Conservation (phyloP, 2,329 filamentous ascomycete species). For the Monosporascus sp. region DNA sequence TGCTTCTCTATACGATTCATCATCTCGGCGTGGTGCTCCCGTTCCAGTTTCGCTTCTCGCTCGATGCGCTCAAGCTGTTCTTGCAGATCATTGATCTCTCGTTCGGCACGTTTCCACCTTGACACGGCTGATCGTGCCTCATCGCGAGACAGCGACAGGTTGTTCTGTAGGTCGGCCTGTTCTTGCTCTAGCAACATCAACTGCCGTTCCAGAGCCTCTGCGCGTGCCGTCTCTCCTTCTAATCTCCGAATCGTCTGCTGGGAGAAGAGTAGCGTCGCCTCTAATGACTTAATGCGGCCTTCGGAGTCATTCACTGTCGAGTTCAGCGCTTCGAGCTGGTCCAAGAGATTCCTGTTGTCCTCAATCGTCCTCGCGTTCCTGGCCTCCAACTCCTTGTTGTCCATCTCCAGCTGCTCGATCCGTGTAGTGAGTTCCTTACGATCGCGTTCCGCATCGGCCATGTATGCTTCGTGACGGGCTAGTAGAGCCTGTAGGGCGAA, state of each 20-base stretch:
- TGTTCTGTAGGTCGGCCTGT: constrained; percentile 66
- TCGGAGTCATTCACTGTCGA: constrained; percentile 75
- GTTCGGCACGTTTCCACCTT: constrained; percentile 81
- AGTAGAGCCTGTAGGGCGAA: constrained; percentile 79
- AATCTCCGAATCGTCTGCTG: constrained; percentile 73
- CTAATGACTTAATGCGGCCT: constrained; percentile 69
- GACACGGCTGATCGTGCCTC: constrained; percentile 75
- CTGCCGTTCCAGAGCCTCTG: constrained; percentile 75
- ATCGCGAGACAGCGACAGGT: constrained; percentile 61
- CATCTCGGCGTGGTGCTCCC: constrained; percentile 74
- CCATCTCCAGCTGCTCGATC: constrained; percentile 70
- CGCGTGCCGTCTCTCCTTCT: constrained; percentile 66
- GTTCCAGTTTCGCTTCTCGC: constrained; percentile 72
- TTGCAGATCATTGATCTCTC: constrained; percentile 70
- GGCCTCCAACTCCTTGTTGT: constrained; percentile 68
- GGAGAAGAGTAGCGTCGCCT: constrained; percentile 69
- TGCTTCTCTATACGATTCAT: constrained; percentile 79
- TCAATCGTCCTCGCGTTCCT: constrained; percentile 73
- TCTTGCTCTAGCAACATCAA: constrained; percentile 75
- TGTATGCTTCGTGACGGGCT: constrained; percentile 87
- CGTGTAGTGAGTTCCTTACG: constrained; percentile 65
- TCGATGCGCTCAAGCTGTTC: constrained; percentile 88
- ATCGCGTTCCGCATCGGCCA: constrained; percentile 85
- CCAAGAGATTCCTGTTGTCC: constrained; percentile 75
- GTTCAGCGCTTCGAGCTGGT: constrained; percentile 83